Evolutionary conservation across 2,329 filamentous ascomycete genomes (phyloP).

Genomic region (Neonectria hederae): DNA sequence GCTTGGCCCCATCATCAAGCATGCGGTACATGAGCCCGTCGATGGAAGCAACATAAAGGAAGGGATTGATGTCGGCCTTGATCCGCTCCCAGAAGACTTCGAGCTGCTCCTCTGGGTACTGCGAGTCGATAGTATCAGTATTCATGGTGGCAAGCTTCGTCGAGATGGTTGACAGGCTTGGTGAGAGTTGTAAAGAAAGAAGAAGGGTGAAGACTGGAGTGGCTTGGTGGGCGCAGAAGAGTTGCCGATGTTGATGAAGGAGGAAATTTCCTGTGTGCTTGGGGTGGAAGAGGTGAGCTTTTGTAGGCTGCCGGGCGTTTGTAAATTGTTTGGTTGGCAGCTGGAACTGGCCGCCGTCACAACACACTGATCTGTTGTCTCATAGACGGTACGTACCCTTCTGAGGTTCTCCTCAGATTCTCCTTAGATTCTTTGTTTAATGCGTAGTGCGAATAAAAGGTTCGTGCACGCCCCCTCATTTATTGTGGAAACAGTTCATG

Average conservation of each 20-base stretch:
- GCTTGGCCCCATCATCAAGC: slow-evolving; percentile 32
- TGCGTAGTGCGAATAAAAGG: not conserved
- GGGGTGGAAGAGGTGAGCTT: not conserved
- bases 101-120: slow-evolving; percentile 22
- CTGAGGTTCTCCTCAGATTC: slow-evolving; percentile 7
- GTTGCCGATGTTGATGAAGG: not conserved
- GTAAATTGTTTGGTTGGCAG: not conserved
- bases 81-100: slow-evolving; percentile 32
- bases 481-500: not conserved
- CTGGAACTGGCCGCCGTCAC: not conserved
- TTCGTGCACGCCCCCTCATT: slow-evolving; percentile 3
- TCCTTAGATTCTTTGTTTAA: slow-evolving; percentile 6
- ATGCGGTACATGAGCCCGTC: slow-evolving; percentile 28
- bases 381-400: slow-evolving; percentile 9
- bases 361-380: no score
- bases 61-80: slow-evolving; percentile 20
- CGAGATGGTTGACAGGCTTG: not conserved
- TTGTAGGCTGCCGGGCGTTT: slow-evolving; percentile 12
- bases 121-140: not conserved
- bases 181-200: not conserved
- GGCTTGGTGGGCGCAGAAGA: not conserved
- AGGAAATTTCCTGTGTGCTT: not conserved
- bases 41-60: slow-evolving; percentile 27
- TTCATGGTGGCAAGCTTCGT: not conserved
- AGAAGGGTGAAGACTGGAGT: not conserved